These are phyloP conservation scores for Alternaria infectoria DNA, from an alignment of 2,329 filamentous ascomycete species.

Conservation along the genomic window DNA sequence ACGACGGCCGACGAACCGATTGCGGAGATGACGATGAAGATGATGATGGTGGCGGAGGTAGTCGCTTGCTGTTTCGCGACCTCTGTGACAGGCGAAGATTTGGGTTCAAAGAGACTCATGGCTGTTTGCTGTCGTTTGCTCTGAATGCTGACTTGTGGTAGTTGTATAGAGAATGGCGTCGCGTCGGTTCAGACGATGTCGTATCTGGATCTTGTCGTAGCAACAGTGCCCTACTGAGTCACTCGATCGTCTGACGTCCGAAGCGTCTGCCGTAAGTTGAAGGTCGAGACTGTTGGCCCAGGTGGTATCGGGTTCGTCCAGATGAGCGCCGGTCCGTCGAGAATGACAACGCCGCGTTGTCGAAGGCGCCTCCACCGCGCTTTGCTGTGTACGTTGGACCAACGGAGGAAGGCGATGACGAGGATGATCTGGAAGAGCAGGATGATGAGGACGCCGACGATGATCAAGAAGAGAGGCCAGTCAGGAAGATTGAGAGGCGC, in stretches of 20 bases:
- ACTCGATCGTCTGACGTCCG: neutral
- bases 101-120: neutral
- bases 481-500: neutral
- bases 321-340: slow-evolving; percentile 15
- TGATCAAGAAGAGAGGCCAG: slow-evolving; percentile 4
- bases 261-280: slow-evolving; percentile 8
- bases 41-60: neutral
- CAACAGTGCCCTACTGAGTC: neutral
- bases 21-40: neutral
- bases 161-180: neutral
- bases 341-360: slow-evolving; percentile 17
- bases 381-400: slow-evolving; percentile 12
- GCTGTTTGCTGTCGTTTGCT: neutral
- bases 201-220: neutral
- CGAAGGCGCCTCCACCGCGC: slow-evolving; percentile 14
- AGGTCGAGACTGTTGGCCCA: slow-evolving; percentile 6
- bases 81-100: neutral
- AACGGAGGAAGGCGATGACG: neutral
- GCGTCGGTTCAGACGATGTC: neutral
- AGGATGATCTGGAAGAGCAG: slow-evolving; percentile 3
- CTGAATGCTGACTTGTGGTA: neutral
- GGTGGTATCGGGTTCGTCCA: slow-evolving; percentile 17
- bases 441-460: slow-evolving; percentile 4
- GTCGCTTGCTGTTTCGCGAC: neutral
- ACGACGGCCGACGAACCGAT: neutral